Percentiles rank a stretch among this genome's conserved stretches.
phyloP scores from a whole-genome alignment of 2,329 filamentous ascomycete species.

The Xenosphaeropsis pyriputrescens region DNA sequence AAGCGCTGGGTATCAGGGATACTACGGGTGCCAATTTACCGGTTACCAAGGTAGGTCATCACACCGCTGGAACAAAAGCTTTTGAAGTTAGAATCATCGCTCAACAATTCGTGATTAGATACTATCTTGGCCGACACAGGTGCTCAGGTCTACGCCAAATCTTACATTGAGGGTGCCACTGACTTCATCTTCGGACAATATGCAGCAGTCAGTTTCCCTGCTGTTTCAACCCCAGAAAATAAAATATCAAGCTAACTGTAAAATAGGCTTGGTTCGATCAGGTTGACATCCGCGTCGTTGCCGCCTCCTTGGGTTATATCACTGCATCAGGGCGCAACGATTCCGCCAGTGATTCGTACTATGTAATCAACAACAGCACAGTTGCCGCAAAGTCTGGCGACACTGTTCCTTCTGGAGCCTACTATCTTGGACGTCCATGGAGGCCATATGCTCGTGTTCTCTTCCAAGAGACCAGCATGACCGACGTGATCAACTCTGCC shows the following conservation, averaged over 20 bases:
- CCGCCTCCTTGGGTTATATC: conserved; percentile 27
- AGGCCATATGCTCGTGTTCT: conserved; percentile 31
- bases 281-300: conserved; percentile 27
- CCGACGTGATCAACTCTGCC: conserved; percentile 30
- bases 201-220: conserved; percentile 10
- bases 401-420: conserved; percentile 21
- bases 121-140: conserved; percentile 34
- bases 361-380: conserved; percentile 38
- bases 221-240: too few relatives aligned
- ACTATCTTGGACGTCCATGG: conserved; percentile 39
- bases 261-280: conserved; percentile 32
- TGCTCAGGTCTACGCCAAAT: conserved; percentile 37
- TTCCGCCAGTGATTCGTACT: conserved; percentile 28
- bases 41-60: conserved; percentile 27
- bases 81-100: too few relatives aligned
- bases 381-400: conserved; percentile 25
- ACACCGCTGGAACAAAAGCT: too few relatives aligned
- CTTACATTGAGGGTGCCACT: conserved; percentile 39
- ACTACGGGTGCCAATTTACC: conserved; percentile 38
- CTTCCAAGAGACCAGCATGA: conserved; percentile 31
- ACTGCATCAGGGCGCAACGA: conserved; percentile 28
- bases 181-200: conserved; percentile 45
- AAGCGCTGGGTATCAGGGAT: conserved; percentile 33
- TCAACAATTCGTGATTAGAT: conserved; percentile 17
- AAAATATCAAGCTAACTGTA: too few relatives aligned